Percentiles rank a stretch among this genome's conserved stretches.
Evolutionary conservation across 2,329 filamentous ascomycete genomes (phyloP).

Genomic region (Ramularia collo-cygni): DNA sequence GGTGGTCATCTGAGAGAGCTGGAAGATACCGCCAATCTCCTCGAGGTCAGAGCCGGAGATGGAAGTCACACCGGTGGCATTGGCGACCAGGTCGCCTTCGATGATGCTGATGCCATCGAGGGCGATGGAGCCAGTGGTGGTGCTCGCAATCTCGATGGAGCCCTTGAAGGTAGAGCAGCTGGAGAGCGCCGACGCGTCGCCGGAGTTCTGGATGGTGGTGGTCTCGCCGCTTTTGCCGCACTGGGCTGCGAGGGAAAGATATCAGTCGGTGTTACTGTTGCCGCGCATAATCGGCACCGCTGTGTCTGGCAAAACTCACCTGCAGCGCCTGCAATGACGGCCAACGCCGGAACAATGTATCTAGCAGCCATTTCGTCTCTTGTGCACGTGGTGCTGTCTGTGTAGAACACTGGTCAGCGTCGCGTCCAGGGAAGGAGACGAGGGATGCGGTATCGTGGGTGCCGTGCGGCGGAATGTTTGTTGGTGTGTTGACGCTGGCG

Average conservation of each 20-base stretch:
- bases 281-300: background rate
- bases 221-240: conserved; percentile 40
- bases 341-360: conserved; percentile 52
- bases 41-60: conserved; percentile 56
- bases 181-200: conserved; percentile 54
- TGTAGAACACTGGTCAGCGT: conserved; percentile 11
- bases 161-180: conserved; percentile 64
- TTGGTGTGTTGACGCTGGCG: background rate
- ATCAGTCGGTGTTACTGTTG: background rate
- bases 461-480: conserved; percentile 5
- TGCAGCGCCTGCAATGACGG: conserved; percentile 46
- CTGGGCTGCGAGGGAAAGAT: background rate
- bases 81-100: conserved; percentile 47
- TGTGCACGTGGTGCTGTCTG: conserved; percentile 16
- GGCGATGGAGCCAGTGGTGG: conserved; percentile 51
- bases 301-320: conserved; percentile 33
- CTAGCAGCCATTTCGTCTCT: conserved; percentile 44
- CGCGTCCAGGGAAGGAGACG: too few species aligned
- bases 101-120: conserved; percentile 58
- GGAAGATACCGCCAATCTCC: conserved; percentile 63
- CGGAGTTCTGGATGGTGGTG: conserved; percentile 53
- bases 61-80: conserved; percentile 54
- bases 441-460: too few species aligned
- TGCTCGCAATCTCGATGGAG: conserved; percentile 56
- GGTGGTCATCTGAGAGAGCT: conserved; percentile 59